Evolutionary conservation across 139 green algal species (phyloP), one percentile per base, ranked within the genome.

Genomic region (Tetraselmis striata): DNA sequence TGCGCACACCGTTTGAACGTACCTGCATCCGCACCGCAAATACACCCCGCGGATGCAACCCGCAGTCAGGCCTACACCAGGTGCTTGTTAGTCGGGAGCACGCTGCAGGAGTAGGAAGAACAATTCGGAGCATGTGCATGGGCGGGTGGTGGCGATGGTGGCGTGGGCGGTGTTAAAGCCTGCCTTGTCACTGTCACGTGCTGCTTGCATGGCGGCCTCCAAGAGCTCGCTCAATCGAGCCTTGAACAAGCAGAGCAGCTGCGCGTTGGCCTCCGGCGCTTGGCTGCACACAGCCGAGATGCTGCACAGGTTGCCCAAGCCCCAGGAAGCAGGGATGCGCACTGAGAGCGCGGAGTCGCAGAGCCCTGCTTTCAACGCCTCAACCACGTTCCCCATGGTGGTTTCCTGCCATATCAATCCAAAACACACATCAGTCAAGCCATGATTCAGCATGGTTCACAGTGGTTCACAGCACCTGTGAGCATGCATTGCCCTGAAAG

Each of bases 1-100:
- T 91, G 0, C 89, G 83, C 26, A 94, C 59, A 5, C 88, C 88
- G 58, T 90, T 90, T 24, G 88, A 87, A 1, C 90, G 83, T 1
- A 94, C 85, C 76, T 94, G 45, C 45, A 67, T 25, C 11, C 18
- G 45, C 45, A 5, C 5, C 5, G 11, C 11, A 67, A 67, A 67
- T 5, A 25, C 45, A 67, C 45, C 45, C 5, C 45, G 18, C 5
- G 45, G 18, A 18, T 25, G 45, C 45, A 67, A 18, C 11, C 45
- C 11, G 11, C 45, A 67, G 11, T 25, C 45, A 67, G 45, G 11
- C 45, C 45, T 67, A n/a, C n/a, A n/a, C n/a, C n/a, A n/a, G n/a
- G n/a, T n/a, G n/a, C n/a, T n/a, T n/a, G n/a, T 67, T 67, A 5
- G 11, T 67, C 45, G 45, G 45, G 18, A 67, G 45, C 45, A 67